phyloP scores from a whole-genome alignment of 2,329 filamentous ascomycete genomes.

The Talaromyces sp. region DNA sequence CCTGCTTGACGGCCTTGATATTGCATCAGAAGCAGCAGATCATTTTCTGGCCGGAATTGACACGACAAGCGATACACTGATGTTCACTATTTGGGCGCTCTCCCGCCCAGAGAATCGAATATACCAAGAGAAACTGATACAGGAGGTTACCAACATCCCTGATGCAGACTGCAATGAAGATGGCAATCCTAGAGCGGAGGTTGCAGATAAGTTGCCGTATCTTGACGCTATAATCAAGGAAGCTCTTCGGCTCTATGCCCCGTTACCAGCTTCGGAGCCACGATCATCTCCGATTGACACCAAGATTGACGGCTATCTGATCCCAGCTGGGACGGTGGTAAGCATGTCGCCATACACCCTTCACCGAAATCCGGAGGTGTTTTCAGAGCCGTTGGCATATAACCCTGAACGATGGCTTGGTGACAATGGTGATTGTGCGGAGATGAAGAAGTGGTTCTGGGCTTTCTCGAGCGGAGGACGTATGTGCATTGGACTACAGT shows the following conservation, averaged over 20 bases:
- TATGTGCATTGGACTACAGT: constrained; percentile 40
- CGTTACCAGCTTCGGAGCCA: constrained; percentile 48
- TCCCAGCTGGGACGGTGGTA: constrained; percentile 31
- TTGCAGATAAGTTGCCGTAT: constrained; percentile 39
- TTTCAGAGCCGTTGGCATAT: constrained; percentile 24
- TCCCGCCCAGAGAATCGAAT: constrained; percentile 40
- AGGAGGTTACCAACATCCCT: constrained; percentile 37
- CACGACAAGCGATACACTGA: constrained; percentile 50
- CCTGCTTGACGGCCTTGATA: constrained; percentile 40
- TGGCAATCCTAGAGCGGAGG: constrained; percentile 33
- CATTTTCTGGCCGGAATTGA: constrained; percentile 52
- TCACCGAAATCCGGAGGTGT: constrained; percentile 31
- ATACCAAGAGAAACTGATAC: constrained; percentile 44
- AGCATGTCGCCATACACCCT: constrained; percentile 30
- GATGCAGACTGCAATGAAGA: constrained; percentile 20
- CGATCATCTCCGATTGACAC: constrained; percentile 30
- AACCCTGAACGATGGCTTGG: constrained; percentile 31
- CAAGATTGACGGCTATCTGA: constrained; percentile 30
- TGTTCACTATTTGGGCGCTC: constrained; percentile 49
- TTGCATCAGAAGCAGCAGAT: constrained; percentile 51
- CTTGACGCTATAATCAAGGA: constrained; percentile 50
- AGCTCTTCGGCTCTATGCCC: constrained; percentile 46
- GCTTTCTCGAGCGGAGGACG: constrained; percentile 37
- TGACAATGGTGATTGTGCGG: constrained; percentile 15
- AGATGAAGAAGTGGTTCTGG: constrained; percentile 37